Conservation (phyloP, 768 basidiomycete species). For the Favolaschia claudopus region DNA sequence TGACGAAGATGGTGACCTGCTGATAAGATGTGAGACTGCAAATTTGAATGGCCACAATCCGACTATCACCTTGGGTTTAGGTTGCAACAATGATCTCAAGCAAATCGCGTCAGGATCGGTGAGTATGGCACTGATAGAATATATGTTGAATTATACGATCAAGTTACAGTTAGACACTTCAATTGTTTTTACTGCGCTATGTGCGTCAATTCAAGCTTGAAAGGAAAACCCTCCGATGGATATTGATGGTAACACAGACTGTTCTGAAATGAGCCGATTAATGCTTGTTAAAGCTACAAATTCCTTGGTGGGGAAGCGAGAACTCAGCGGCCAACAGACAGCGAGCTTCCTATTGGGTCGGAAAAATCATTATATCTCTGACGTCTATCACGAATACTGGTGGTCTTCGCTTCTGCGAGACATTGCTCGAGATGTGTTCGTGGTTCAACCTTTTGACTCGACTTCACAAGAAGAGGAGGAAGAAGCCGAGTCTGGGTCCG, state of each 20-base stretch:
- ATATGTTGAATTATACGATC: constrained; percentile 10
- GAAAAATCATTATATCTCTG: neutral
- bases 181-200: constrained; percentile 14
- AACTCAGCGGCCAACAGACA: constrained; percentile 1
- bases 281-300: constrained; percentile 1
- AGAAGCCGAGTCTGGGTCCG: too few species aligned
- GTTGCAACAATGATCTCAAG: too few species aligned
- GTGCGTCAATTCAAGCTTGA: constrained; percentile 9
- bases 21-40: constrained; percentile 5
- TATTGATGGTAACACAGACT: constrained; percentile 9
- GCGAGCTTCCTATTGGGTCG: neutral
- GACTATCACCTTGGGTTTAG: too few species aligned
- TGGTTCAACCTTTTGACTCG: too few species aligned
- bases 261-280: neutral
- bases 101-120: constrained; percentile 13
- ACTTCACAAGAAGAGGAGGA: too few species aligned
- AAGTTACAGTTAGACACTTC: constrained; percentile 13
- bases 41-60: constrained; percentile 17
- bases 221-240: constrained; percentile 8
- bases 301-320: too few species aligned
- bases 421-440: constrained; percentile 25
- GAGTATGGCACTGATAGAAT: constrained; percentile 9
- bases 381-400: neutral
- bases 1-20: neutral
- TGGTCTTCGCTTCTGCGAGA: too few species aligned